phyloP scores from a whole-genome alignment of 805 yeast genomes.

The Danielozyma ontarioensis region DNA sequence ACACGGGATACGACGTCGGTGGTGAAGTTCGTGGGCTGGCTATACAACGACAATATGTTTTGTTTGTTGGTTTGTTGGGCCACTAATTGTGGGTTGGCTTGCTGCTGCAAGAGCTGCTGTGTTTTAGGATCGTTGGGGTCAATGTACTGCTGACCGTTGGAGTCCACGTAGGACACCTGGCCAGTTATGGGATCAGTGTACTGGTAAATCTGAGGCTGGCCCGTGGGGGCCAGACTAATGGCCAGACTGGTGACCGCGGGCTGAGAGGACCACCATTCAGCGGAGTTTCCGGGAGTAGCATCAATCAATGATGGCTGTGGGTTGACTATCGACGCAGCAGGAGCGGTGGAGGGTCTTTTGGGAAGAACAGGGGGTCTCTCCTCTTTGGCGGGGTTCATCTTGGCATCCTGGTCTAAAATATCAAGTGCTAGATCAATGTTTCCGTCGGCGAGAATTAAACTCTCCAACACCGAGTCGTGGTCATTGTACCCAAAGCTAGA shows the following conservation, averaged over 20 bases:
- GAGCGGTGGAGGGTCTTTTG: conserved; percentile 23
- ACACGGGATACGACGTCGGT: conserved; percentile 47
- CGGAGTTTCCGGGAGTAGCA: conserved; percentile 23
- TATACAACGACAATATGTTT: conserved; percentile 29
- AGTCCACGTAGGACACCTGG: conserved; percentile 58
- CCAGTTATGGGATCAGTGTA: conserved; percentile 73
- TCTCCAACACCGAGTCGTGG: conserved; percentile 57
- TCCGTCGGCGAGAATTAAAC: conserved; percentile 55
- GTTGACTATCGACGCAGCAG: conserved; percentile 15
- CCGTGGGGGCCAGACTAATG: conserved; percentile 15
- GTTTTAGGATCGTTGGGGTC: conserved; percentile 43
- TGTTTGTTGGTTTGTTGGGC: conserved; percentile 33
- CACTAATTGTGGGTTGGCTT: conserved; percentile 20
- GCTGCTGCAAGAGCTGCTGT: conserved; percentile 32
- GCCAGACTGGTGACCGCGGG: conserved; percentile 2
- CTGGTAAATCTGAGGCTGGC: conserved; percentile 51
- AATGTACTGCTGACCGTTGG: conserved; percentile 59
- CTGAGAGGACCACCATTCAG: conserved; percentile 31
- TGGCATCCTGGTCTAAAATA: conserved; percentile 42
- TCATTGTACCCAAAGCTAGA: conserved; percentile 52
- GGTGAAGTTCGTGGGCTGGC: conserved; percentile 36
- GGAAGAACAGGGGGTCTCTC: conserved; percentile 48
- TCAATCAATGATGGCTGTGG: conserved; percentile 10
- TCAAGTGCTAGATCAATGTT: conserved; percentile 55
- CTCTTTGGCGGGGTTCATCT: conserved; percentile 28